phyloP scores from a whole-genome alignment of 75 land plant genomes.

The Cunninghamia lanceolata region DNA sequence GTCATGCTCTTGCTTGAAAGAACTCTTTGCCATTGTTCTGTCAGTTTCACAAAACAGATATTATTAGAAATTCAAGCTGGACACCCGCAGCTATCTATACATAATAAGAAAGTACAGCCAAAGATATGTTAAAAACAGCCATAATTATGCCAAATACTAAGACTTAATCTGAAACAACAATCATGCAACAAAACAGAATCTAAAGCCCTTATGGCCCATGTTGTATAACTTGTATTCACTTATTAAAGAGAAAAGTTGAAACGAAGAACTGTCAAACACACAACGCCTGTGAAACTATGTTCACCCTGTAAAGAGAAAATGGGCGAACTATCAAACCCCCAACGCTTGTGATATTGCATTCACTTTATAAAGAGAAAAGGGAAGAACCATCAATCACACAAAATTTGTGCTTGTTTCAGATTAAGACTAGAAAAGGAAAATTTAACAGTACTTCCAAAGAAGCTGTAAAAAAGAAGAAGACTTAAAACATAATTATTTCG shows the following conservation, averaged over 20 bases:
- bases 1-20: conserved; percentile 63
- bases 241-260: not conserved
- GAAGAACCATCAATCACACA: not conserved
- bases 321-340: not conserved
- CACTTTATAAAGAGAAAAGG: not conserved
- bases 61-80: not conserved
- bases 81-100: not conserved
- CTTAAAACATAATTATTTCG: not conserved
- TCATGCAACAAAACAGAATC: not conserved
- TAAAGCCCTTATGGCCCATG: not conserved
- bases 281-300: not conserved
- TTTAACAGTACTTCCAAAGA: not conserved
- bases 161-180: not conserved
- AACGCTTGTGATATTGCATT: not conserved
- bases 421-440: not conserved
- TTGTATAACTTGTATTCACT: not conserved
- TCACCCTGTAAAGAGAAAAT: not conserved
- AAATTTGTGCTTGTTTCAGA: not conserved
- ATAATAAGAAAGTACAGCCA: not conserved
- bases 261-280: not conserved
- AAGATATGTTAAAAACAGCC: not conserved
- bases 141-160: not conserved
- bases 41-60: not conserved
- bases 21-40: conserved; percentile 47
- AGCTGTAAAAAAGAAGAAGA: not conserved